Percentiles rank a stretch among this genome's conserved stretches.
phyloP scores from a whole-genome alignment of 768 basidiomycete species.

The Russula earlei region DNA sequence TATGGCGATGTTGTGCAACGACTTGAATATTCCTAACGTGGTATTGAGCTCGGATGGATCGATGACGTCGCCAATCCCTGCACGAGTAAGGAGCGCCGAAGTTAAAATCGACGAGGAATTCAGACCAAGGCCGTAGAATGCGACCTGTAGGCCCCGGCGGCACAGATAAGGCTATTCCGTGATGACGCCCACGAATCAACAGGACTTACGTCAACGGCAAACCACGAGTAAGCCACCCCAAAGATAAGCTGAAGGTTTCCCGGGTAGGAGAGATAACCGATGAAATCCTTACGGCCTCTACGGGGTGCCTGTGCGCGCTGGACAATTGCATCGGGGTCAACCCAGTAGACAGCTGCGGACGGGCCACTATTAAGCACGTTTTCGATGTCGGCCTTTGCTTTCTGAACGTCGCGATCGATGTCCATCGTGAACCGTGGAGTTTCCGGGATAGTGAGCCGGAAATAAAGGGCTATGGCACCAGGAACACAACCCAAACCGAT shows the following conservation, averaged over 20 bases:
- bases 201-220: constrained; percentile 68
- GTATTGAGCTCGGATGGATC: constrained; percentile 28
- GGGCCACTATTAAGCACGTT: constrained; percentile 38
- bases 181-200: background rate
- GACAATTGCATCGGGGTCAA: constrained; percentile 46
- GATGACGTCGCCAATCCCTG: constrained; percentile 52
- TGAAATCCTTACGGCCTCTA: constrained; percentile 59
- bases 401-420: constrained; percentile 72
- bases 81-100: constrained; percentile 29
- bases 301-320: constrained; percentile 61
- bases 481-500: constrained; percentile 85
- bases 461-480: constrained; percentile 73
- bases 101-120: constrained; percentile 69
- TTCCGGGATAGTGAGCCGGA: constrained; percentile 87
- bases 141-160: constrained; percentile 43
- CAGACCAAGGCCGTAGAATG: constrained; percentile 82
- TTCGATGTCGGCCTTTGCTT: constrained; percentile 63
- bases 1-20: constrained; percentile 51
- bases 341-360: constrained; percentile 29
- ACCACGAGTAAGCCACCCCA: constrained; percentile 79
- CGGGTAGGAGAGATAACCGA: constrained; percentile 56
- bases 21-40: constrained; percentile 33
- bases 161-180: background rate
- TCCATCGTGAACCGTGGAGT: constrained; percentile 91
- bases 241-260: constrained; percentile 69